A percentile compares a stretch with the other conserved stretches of the same genome.
Conservation (phyloP, 768 basidiomycete species). For the Mycena polygramma region DNA sequence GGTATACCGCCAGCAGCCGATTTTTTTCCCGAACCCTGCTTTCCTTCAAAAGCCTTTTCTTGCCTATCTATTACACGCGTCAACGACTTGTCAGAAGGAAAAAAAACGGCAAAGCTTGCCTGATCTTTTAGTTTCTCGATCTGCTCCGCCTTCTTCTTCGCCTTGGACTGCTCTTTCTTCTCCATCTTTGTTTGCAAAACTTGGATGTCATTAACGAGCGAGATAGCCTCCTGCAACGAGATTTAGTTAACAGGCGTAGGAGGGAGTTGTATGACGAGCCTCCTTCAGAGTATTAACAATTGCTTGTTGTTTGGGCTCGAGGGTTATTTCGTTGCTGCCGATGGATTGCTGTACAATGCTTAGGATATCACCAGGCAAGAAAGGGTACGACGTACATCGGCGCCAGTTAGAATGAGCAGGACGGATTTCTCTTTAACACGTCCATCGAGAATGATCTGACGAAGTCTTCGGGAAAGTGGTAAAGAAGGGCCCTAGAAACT, state of each 20-base stretch:
- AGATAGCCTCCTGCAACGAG: slow-evolving; percentile 14
- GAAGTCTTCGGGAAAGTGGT: slow-evolving; percentile 16
- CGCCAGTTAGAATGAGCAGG: slow-evolving; percentile 30
- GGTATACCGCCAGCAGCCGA: slow-evolving; percentile 29
- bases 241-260: neutral
- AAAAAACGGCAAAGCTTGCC: neutral
- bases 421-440: slow-evolving; percentile 31
- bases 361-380: neutral
- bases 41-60: neutral
- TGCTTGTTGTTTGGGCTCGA: slow-evolving; percentile 10
- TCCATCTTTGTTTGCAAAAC: slow-evolving; percentile 24
- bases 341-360: slow-evolving; percentile 18
- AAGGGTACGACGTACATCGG: slow-evolving; percentile 29
- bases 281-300: slow-evolving; percentile 13
- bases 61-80: slow-evolving; percentile 5
- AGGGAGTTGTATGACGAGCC: neutral
- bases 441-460: slow-evolving; percentile 29
- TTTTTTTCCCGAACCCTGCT: slow-evolving; percentile 7
- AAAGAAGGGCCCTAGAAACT: neutral
- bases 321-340: slow-evolving; percentile 31
- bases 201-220: slow-evolving; percentile 15
- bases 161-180: slow-evolving; percentile 23
- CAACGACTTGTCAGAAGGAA: neutral
- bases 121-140: slow-evolving; percentile 10
- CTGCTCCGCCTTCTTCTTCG: slow-evolving; percentile 1